phyloP scores from a whole-genome alignment of 2,329 filamentous ascomycete genomes.

The Phoma herbarum region DNA sequence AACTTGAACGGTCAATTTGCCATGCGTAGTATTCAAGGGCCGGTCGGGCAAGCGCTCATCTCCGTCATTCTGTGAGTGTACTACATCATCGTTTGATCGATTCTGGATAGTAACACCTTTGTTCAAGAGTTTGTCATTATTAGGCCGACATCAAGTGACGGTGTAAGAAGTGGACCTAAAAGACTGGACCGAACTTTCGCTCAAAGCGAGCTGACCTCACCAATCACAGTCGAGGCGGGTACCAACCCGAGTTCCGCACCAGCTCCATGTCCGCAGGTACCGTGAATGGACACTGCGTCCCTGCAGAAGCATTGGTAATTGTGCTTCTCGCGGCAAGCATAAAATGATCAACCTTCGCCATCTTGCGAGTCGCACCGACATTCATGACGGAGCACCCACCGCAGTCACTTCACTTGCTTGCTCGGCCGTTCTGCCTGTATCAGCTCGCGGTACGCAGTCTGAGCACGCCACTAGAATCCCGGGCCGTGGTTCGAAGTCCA shows the following conservation, averaged over 20 bases:
- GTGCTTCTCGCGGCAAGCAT: slow-evolving; percentile 48
- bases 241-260: slow-evolving; percentile 19
- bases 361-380: slow-evolving; percentile 14
- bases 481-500: slow-evolving; percentile 41
- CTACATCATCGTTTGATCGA: slow-evolving; percentile 3
- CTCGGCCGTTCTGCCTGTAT: slow-evolving; percentile 3
- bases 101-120: slow-evolving; percentile 2
- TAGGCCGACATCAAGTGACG: slow-evolving; percentile 21
- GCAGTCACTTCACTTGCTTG: slow-evolving; percentile 16
- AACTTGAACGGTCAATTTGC: slow-evolving; percentile 12
- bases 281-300: slow-evolving; percentile 17
- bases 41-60: slow-evolving; percentile 13
- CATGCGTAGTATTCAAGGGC: slow-evolving; percentile 5
- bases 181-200: slow-evolving; percentile 25
- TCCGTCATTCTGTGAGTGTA: slow-evolving; percentile 4
- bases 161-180: slow-evolving; percentile 29
- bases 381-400: slow-evolving; percentile 6
- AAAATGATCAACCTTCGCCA: slow-evolving; percentile 20
- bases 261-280: slow-evolving; percentile 21
- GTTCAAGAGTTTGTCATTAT: slow-evolving; percentile 7
- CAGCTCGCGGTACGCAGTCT: slow-evolving; percentile 17
- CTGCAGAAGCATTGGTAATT: slow-evolving; percentile 30
- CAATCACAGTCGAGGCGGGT: slow-evolving; percentile 35
- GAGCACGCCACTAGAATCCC: slow-evolving; percentile 25
- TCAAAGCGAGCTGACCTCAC: slow-evolving; percentile 21